Evolutionary conservation across 2,329 filamentous ascomycete genomes (phyloP), one percentile per base, ranked within the genome.

Genomic region (Stromatinia cepivora): DNA sequence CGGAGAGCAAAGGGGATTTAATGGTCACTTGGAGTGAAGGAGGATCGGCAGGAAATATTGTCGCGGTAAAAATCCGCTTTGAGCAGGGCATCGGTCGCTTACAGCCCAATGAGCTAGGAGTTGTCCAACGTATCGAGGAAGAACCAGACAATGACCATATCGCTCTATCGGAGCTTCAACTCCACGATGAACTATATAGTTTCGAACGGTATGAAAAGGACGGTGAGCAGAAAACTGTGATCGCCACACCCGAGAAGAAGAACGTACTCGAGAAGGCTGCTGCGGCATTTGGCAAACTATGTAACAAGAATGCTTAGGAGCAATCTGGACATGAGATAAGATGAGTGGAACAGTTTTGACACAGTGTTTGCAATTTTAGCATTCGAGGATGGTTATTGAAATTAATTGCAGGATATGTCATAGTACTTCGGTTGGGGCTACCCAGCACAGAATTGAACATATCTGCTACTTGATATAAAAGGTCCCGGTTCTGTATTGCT

Each of bases 1-100:
- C 72, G 25, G 66, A 65, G n/a, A 59, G 52, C 11, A 71, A 62
- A 20, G 71, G 72, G 6, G 71, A 75, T 61, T 48, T 75, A 28
- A 73, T 72, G 66, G 66, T 75, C 28, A 68, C 70, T 11, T 75
- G 73, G 74, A 70, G 68, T 22, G 73, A 75, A 53, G 72, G 74
- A 34, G 68, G 71, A 1, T 66, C 71, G 54, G 69, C 28, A 17
- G 74, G 74, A n/a, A 50, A 67, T 45, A 69, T 74, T 11, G 36
- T 73, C 28, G 73, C 72, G 52, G 67, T 69, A 4, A 72, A 70
- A 34, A 61, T 72, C 31, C 69, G 69, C 10, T 70, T 75, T 17
- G 58, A 63, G 39, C 45, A 52, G 46, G 46, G 66, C 22, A 62
- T 67, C 28, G 66, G 66, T 52, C 66, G 46, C 31, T 11, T 20